These are phyloP conservation scores for Hippophae gyantsensis DNA, from an alignment of 306 rosid species.

Conservation along the genomic window DNA sequence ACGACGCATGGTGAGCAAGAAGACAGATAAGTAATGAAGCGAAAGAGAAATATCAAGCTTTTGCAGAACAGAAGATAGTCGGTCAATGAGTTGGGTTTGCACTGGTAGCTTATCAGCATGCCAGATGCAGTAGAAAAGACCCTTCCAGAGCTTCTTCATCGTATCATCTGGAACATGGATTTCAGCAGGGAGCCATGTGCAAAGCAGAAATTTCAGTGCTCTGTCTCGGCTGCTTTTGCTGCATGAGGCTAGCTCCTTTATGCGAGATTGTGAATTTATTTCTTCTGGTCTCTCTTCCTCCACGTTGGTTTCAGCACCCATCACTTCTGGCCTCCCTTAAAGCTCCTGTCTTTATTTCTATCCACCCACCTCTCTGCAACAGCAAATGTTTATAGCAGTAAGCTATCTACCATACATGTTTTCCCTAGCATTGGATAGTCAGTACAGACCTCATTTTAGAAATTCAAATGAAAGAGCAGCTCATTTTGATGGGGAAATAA, in stretches of 20 bases:
- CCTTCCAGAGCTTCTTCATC: slow-evolving; percentile 93
- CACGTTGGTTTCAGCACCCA: slow-evolving; percentile 5
- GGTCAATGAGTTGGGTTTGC: slow-evolving; percentile 59
- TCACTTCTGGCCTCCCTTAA: too few species aligned
- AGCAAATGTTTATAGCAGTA: too few species aligned
- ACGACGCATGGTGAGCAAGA: slow-evolving; percentile 82
- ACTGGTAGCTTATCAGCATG: slow-evolving; percentile 71
- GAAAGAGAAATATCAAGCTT: slow-evolving; percentile 40
- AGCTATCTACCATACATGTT: too few species aligned
- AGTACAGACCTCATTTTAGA: too few species aligned
- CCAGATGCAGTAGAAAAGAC: slow-evolving; percentile 94
- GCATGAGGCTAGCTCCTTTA: slow-evolving; percentile 67
- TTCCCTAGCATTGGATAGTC: too few species aligned
- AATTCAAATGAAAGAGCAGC: too few species aligned
- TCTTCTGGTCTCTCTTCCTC: slow-evolving; percentile 21
- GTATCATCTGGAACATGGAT: slow-evolving; percentile 50
- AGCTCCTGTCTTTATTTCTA: too few species aligned
- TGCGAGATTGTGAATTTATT: slow-evolving; percentile 34
- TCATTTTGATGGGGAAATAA: too few species aligned
- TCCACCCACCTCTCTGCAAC: too few species aligned
- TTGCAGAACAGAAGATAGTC: slow-evolving; percentile 43
- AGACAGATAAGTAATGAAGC: slow-evolving; percentile 46
- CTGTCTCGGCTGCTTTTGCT: slow-evolving; percentile 39
- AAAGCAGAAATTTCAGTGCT: slow-evolving; percentile 43
- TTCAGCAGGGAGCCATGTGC: slow-evolving; percentile 75